Evolutionary conservation across 2,329 filamentous ascomycete genomes (phyloP).

Genomic region (Penicillium sp.): DNA sequence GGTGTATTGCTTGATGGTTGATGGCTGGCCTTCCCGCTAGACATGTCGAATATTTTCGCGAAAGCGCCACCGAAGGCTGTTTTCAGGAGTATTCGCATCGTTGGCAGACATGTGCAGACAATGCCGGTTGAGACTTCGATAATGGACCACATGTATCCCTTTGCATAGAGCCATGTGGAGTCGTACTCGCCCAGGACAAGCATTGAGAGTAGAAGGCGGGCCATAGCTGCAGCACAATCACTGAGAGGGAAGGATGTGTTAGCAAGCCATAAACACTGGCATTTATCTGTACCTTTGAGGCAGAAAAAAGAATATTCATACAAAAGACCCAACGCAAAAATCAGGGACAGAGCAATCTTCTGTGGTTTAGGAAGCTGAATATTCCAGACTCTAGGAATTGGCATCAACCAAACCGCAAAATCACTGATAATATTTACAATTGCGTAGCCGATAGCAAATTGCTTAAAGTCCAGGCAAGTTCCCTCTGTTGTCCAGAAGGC

Average conservation of each 20-base stretch:
- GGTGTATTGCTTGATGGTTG: not conserved
- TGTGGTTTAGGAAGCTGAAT: conserved; percentile 4
- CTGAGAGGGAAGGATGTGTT: not conserved
- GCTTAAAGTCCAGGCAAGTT: conserved; percentile 6
- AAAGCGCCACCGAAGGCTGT: not conserved
- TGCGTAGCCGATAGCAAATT: conserved; percentile 3
- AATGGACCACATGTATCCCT: conserved; percentile 4
- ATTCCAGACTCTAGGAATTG: conserved; percentile 7
- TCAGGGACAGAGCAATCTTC: conserved; percentile 1
- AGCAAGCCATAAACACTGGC: not conserved
- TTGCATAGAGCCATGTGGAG: conserved; percentile 1
- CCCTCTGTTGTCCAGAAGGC: conserved; percentile 7
- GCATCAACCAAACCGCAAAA: conserved; percentile 6
- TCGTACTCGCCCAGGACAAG: conserved; percentile 1
- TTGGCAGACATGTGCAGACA: conserved; percentile 7
- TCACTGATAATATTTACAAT: conserved; percentile 3
- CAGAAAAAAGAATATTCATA: not conserved
- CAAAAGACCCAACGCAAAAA: conserved; percentile 9
- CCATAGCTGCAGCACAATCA: conserved; percentile 6
- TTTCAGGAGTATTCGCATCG: conserved; percentile 1
- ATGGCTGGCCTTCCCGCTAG: not conserved
- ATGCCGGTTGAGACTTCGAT: conserved; percentile 9
- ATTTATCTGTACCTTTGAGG: not conserved
- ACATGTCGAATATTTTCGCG: not conserved
- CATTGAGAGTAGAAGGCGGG: conserved; percentile 2